phyloP scores from a whole-genome alignment of 2,329 filamentous ascomycete genomes.

The Alternaria panax region DNA sequence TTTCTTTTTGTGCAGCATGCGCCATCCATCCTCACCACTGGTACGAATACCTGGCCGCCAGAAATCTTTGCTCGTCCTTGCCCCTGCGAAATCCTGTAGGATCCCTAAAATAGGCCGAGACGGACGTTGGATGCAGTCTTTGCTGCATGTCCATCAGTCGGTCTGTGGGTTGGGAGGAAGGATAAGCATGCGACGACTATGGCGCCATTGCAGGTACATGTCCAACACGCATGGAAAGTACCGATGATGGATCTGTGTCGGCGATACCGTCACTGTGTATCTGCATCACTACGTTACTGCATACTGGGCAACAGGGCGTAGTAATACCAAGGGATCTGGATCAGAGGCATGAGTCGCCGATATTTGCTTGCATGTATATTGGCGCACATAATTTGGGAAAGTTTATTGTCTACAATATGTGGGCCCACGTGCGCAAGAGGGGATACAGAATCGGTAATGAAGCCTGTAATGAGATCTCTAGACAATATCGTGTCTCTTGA shows the following conservation, averaged over 20 bases:
- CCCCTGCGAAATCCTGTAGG: neutral
- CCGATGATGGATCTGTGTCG: neutral
- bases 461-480: neutral
- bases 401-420: neutral
- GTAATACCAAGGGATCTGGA: neutral
- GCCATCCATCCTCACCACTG: neutral
- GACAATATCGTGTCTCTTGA: neutral
- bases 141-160: neutral
- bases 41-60: neutral
- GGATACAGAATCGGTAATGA: neutral
- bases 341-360: neutral
- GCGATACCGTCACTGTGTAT: neutral
- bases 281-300: neutral
- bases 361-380: neutral
- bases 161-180: neutral
- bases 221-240: neutral
- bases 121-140: neutral
- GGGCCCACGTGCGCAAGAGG: neutral
- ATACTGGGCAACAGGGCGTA: neutral
- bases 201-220: neutral
- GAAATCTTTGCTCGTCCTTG: neutral
- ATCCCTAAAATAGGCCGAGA: conserved; percentile 1
- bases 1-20: neutral
- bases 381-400: neutral
- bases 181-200: neutral